Conservation (phyloP, 768 basidiomycete species). For the Mrakia frigida region DNA sequence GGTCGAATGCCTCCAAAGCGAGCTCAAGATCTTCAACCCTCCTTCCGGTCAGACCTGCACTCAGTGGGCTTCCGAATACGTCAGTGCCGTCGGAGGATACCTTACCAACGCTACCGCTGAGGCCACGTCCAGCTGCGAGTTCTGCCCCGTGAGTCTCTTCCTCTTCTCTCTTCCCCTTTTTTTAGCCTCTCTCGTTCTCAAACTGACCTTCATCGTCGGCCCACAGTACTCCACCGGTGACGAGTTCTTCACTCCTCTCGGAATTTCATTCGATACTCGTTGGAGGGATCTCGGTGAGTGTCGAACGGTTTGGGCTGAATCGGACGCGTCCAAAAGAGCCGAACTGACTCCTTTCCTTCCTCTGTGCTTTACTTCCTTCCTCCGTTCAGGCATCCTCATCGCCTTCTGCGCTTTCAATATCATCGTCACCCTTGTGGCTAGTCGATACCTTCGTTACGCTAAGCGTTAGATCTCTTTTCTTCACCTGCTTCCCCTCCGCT, state of each 20-base stretch:
- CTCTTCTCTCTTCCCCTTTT: neutral
- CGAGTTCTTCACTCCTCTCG: slow-evolving; percentile 63
- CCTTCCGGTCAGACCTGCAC: slow-evolving; percentile 68
- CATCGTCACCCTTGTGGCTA: slow-evolving; percentile 54
- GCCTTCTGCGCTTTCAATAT: slow-evolving; percentile 58
- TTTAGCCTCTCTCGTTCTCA: no score
- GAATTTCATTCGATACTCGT: slow-evolving; percentile 57
- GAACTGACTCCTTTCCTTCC: neutral
- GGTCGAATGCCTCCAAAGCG: slow-evolving; percentile 59
- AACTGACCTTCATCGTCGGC: neutral
- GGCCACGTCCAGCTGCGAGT: slow-evolving; percentile 60
- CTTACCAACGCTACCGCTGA: slow-evolving; percentile 55
- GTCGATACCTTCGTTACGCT: slow-evolving; percentile 65
- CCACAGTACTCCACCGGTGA: slow-evolving; percentile 52
- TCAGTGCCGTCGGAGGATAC: slow-evolving; percentile 62
- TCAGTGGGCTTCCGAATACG: slow-evolving; percentile 66
- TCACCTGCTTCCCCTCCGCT: neutral
- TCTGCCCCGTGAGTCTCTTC: slow-evolving; percentile 52
- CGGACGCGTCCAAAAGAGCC: neutral
- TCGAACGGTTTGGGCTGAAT: neutral
- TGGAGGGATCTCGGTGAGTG: slow-evolving; percentile 59
- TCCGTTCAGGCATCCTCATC: slow-evolving; percentile 21
- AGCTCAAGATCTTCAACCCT: slow-evolving; percentile 67
- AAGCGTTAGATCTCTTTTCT: slow-evolving; percentile 9
- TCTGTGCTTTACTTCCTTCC: neutral